phyloP scores from a whole-genome alignment of 495 filamentous ascomycete species.

The Alectoria sarmentosa region DNA sequence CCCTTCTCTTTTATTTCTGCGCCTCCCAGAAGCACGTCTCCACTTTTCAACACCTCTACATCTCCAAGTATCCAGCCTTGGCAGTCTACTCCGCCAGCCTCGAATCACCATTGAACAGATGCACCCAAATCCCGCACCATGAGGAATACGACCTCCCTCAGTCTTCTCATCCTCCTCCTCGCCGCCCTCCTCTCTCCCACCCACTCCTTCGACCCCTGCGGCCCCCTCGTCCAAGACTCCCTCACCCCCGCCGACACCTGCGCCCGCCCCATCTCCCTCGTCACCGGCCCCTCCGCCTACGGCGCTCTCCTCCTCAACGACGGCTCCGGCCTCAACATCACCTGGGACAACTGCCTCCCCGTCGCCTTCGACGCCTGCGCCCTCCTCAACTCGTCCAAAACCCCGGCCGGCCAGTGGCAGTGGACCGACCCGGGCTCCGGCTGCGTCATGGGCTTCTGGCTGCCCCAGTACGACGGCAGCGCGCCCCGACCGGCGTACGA shows the following conservation, averaged over 20 bases:
- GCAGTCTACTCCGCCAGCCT: neutral
- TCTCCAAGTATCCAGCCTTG: neutral
- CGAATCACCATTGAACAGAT: neutral
- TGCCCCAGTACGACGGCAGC: neutral
- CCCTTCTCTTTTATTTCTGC: neutral
- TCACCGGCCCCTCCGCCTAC: constrained; percentile 22
- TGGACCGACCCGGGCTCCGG: constrained; percentile 12
- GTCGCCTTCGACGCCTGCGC: constrained; percentile 12
- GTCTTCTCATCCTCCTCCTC: neutral
- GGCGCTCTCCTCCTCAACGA: constrained; percentile 24
- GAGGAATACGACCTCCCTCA: neutral
- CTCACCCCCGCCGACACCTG: constrained; percentile 23
- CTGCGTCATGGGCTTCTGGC: constrained; percentile 18
- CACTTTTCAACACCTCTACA: neutral
- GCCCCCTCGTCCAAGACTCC: constrained; percentile 15
- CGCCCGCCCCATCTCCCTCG: constrained; percentile 15
- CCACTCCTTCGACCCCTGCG: neutral
- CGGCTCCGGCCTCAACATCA: constrained; percentile 14
- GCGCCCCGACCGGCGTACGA: neutral
- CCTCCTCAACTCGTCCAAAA: neutral
- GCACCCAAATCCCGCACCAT: neutral
- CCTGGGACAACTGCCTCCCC: constrained; percentile 11
- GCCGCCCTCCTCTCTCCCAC: neutral
- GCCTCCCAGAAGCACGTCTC: neutral
- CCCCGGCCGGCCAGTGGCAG: neutral